phyloP scores from a whole-genome alignment of 129 eudicot species.

The Pittosporum tobira region DNA sequence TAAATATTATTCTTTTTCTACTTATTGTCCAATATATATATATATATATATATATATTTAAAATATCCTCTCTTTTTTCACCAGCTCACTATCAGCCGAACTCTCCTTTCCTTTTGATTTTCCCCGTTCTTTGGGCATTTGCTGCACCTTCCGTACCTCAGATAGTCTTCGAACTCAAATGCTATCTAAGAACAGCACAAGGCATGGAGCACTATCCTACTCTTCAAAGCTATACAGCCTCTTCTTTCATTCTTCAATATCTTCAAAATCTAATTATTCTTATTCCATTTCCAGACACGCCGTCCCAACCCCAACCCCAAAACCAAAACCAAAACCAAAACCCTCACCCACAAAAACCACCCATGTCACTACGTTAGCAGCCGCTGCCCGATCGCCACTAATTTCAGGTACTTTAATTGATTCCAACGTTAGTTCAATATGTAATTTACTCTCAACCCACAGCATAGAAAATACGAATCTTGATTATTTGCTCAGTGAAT shows the following conservation, averaged over 20 bases:
- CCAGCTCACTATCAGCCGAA: no score
- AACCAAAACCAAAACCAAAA: background rate
- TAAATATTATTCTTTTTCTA: no score
- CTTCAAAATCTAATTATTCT: background rate
- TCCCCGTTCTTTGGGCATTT: no score
- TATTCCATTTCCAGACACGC: background rate
- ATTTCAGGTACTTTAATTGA: background rate
- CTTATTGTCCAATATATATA: no score
- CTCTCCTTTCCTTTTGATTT: no score
- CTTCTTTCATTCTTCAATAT: background rate
- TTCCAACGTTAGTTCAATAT: background rate
- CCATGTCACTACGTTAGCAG: background rate
- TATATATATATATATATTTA: no score
- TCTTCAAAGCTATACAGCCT: background rate
- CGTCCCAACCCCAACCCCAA: background rate
- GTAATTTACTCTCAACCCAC: background rate
- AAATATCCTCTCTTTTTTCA: no score
- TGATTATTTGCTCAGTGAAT: background rate
- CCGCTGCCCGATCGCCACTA: background rate
- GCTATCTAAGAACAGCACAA: background rate
- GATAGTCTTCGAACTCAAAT: background rate
- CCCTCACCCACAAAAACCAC: background rate
- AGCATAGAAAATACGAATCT: background rate
- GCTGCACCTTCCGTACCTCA: no score
- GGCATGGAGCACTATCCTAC: background rate